Evolutionary conservation across 2,329 filamentous ascomycete genomes (phyloP).

Genomic region (Xylogone sp.): DNA sequence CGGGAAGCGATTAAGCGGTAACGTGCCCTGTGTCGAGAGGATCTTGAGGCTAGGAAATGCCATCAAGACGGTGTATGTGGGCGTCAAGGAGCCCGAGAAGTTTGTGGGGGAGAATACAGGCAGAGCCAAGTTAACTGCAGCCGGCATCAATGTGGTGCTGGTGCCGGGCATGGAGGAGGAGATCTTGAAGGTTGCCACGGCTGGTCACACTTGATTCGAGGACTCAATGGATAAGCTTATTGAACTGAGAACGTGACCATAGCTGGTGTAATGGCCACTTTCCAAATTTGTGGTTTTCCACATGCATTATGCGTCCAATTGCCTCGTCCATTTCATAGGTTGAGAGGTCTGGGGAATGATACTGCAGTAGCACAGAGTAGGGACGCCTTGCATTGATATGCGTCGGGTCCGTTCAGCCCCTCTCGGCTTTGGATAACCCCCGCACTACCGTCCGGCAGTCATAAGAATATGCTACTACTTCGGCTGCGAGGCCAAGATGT

Average conservation of each 20-base stretch:
- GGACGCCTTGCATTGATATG: too few species aligned
- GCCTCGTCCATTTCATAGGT: too few species aligned
- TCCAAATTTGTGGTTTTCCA: too few species aligned
- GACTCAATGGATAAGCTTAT: background rate
- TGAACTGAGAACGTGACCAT: conserved; percentile 13
- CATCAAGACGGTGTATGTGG: conserved; percentile 79
- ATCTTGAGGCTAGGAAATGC: conserved; percentile 54
- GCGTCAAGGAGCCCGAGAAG: conserved; percentile 82
- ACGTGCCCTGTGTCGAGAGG: conserved; percentile 73
- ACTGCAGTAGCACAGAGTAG: too few species aligned
- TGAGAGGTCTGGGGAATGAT: too few species aligned
- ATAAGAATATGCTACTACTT: too few species aligned
- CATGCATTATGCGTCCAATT: too few species aligned
- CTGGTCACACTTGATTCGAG: conserved; percentile 57
- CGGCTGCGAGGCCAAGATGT: too few species aligned
- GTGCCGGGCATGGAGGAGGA: conserved; percentile 74
- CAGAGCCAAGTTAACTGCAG: conserved; percentile 62
- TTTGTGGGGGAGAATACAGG: conserved; percentile 85
- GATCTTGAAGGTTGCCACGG: conserved; percentile 77
- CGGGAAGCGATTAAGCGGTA: conserved; percentile 68
- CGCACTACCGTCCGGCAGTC: too few species aligned
- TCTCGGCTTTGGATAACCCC: too few species aligned
- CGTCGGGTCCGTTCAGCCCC: too few species aligned
- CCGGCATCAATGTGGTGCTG: conserved; percentile 70
- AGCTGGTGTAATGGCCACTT: background rate